phyloP scores from a whole-genome alignment of 495 filamentous ascomycete genomes.

The Sabuloglossum arenarium region DNA sequence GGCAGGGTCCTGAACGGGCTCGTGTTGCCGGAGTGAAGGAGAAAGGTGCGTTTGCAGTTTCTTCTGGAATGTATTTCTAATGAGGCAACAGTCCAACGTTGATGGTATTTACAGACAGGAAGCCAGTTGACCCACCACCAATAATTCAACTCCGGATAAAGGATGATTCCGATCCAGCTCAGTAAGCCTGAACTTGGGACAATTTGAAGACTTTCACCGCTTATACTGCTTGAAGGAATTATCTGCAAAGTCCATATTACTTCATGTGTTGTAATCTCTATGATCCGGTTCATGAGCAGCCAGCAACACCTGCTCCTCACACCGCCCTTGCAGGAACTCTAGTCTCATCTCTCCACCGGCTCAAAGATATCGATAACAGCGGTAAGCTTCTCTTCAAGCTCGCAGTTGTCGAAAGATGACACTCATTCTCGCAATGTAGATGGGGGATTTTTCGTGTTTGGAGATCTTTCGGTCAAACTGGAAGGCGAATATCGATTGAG shows the following conservation, averaged over 20 bases:
- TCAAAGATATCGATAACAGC: conserved; percentile 79
- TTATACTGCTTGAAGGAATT: conserved; percentile 33
- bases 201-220: background rate
- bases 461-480: conserved; percentile 69
- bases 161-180: conserved; percentile 46
- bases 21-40: conserved; percentile 54
- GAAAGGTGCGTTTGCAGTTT: conserved; percentile 27
- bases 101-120: conserved; percentile 40
- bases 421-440: conserved; percentile 24
- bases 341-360: conserved; percentile 77
- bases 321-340: conserved; percentile 56
- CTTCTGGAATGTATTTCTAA: background rate
- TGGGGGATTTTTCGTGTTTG: conserved; percentile 94
- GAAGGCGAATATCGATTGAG: conserved; percentile 62
- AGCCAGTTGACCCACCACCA: conserved; percentile 87
- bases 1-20: conserved; percentile 44
- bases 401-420: background rate
- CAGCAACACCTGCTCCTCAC: conserved; percentile 26
- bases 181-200: conserved; percentile 26
- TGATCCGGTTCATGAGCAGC: conserved; percentile 38
- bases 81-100: background rate
- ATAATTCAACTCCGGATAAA: conserved; percentile 68
- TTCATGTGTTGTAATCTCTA: conserved; percentile 61
- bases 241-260: conserved; percentile 57
- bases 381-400: conserved; percentile 24